Evolutionary conservation across 164 flowering plant species (phyloP), one percentile per base, ranked within the genome.

Genomic region (Macadamia tetraphylla): DNA sequence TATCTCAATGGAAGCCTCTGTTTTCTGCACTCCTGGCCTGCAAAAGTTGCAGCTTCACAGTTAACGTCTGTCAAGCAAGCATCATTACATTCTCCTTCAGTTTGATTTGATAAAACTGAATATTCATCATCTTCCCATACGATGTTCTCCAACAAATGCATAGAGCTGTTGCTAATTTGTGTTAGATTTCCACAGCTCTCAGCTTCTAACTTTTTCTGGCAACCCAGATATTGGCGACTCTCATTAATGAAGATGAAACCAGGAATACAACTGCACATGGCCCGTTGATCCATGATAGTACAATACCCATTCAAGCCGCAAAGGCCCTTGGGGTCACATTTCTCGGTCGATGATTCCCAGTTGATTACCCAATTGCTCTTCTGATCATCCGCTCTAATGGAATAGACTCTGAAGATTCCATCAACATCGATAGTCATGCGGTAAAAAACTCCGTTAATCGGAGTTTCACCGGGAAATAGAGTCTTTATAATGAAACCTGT

Each of bases 291-390:
- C 0, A 40, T 42, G 29, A 40, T 49, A 9, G 29, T 30, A 40
- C 76, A 73, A n/a, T 62, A 73, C 32, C 66, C 52, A 58, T 70
- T 73, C 17, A 55, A 10, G 13, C 71, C 73, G 17, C 75, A 74
- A 3, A 56, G 18, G 14, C 77, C 76, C 35, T 7, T 66, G 3
- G 67, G 59, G 12, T 30, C 60, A 10, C 75, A 65, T 48, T 11
- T 17, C 29, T 67, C 6, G 6, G 6, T 40, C 3, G 58, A 2
- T 7, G 72, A 29, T 13, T 32, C 9, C 68, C 64, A 66, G n/a
- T 51, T 29, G 3, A 59, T 23, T 9, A 29, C 9, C 70, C 58
- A 44, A 44, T 12, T 57, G 17, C 43, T 55, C 23, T 29, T 55
- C 17, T 6, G 29, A 29, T 7, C 43, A n/a, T 15, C 30, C 42